These are phyloP conservation scores for Annulohypoxylon moriforme DNA, from an alignment of 495 filamentous ascomycete genomes.

Conservation along the genomic window DNA sequence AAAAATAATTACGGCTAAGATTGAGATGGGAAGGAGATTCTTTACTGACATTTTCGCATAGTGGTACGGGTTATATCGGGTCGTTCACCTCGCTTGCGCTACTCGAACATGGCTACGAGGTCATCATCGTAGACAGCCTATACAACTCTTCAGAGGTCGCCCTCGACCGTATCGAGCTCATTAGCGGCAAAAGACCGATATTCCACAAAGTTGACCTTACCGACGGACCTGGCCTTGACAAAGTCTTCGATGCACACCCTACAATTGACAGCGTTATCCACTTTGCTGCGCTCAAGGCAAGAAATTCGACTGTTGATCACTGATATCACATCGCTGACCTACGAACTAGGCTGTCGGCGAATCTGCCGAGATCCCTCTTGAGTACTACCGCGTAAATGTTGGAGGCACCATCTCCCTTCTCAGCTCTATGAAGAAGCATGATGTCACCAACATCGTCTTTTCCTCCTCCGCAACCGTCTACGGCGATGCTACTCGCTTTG, in stretches of 20 bases:
- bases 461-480: constrained; percentile 90
- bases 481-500: constrained; percentile 94
- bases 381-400: constrained; percentile 98
- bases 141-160: constrained; percentile 94
- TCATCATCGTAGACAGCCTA: constrained; percentile 93
- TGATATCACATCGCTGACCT: constrained; percentile 14
- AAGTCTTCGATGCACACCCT: constrained; percentile 88
- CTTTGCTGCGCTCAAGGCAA: constrained; percentile 96
- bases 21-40: not conserved
- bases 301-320: constrained; percentile 37
- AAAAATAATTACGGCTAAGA: not conserved
- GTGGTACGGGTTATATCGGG: constrained; percentile 98
- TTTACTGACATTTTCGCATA: constrained; percentile 52
- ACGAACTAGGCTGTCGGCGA: constrained; percentile 86
- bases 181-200: constrained; percentile 86
- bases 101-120: constrained; percentile 92
- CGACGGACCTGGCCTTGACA: constrained; percentile 82
- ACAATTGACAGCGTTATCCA: constrained; percentile 98
- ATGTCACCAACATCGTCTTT: constrained; percentile 97
- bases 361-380: constrained; percentile 92
- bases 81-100: constrained; percentile 95
- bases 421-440: constrained; percentile 84
- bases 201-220: constrained; percentile 92
- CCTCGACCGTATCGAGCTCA: constrained; percentile 91
- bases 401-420: constrained; percentile 91